Evolutionary conservation across 257 asterid species (phyloP), one percentile per base, ranked within the genome.

Genomic region (Petunia secreta): DNA sequence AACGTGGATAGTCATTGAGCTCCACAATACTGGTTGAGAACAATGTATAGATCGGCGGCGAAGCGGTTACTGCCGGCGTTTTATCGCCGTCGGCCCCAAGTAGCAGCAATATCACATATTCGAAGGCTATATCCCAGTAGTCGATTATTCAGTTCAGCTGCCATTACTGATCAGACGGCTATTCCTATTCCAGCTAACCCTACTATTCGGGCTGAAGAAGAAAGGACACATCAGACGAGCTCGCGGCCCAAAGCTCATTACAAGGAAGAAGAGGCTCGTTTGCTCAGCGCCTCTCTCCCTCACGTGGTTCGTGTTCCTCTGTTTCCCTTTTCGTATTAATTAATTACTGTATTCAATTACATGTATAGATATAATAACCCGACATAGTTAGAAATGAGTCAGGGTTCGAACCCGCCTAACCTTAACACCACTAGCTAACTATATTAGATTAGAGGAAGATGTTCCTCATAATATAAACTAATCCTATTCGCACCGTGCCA

Each of bases 221-320:
- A 63, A 69, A 75, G 81, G 54, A 44, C 68, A 52, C 66, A 71
- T 1, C 52, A 36, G 41, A 81, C 79, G 80, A 87, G 80, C 53
- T 73, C 90, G 2, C 67, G 83, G 58, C 91, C 87, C 55, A 91
- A 83, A 83, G 83, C 91, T 82, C 89, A 85, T 46, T 92, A 95
- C 91, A 88, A 87, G 81, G 94, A 92, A 62, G 92, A 92, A 79
- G 93, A 93, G 84, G 94, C 89, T 71, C 94, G 93, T 43, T 97
- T 93, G 82, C 94, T 95, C 75, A 87, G 80, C n/a, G 97, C 98
- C 13, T 91, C 98, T 46, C 92, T 92, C 46, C 78, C 75, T 79
- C 97, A 93, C 85, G 98, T 93, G 95, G 99, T 95, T 8, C 43
- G 88, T 69, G 14, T 55, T 34, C 6, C 53, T 65, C 10, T 83